These are phyloP conservation scores for Niebla homalea DNA, from an alignment of 495 filamentous ascomycete genomes.

Conservation along the genomic window DNA sequence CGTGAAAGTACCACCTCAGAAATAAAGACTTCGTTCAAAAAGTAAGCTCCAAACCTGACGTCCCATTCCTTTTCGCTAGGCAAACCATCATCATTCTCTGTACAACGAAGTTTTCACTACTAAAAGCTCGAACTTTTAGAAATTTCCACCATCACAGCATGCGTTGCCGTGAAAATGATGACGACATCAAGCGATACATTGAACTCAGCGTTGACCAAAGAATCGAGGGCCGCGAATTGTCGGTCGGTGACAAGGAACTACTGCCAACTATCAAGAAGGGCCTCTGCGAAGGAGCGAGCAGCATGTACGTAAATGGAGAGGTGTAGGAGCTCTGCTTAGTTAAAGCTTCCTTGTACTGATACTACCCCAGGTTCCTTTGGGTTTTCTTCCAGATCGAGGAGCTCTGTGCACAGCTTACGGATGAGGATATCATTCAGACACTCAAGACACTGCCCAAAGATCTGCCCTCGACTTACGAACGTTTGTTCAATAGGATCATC, in stretches of 20 bases:
- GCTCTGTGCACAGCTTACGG: slow-evolving; percentile 21
- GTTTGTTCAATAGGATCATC: slow-evolving; percentile 14
- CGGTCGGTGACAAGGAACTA: slow-evolving; percentile 4
- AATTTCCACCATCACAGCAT: no score
- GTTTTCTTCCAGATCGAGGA: slow-evolving; percentile 23
- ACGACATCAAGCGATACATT: slow-evolving; percentile 8
- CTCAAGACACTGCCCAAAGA: slow-evolving; percentile 21
- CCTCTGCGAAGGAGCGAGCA: slow-evolving; percentile 11
- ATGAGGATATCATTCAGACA: slow-evolving; percentile 23
- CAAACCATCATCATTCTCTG: no score
- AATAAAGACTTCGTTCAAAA: not conserved
- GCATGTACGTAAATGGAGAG: slow-evolving; percentile 10
- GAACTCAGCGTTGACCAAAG: slow-evolving; percentile 1
- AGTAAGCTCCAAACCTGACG: not conserved
- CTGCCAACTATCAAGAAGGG: slow-evolving; percentile 13
- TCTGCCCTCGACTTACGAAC: slow-evolving; percentile 22
- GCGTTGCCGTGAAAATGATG: slow-evolving; percentile 1
- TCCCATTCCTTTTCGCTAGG: no score
- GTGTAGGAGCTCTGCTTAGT: not conserved
- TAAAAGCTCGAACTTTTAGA: no score
- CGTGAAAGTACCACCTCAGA: slow-evolving; percentile 4
- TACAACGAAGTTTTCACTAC: no score
- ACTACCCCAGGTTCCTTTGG: slow-evolving; percentile 27
- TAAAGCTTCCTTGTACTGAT: not conserved
- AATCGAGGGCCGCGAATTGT: not conserved